Evolutionary conservation across 257 asterid genomes (phyloP), one percentile per base, ranked within the genome.

Genomic region (Henckelia pumila): DNA sequence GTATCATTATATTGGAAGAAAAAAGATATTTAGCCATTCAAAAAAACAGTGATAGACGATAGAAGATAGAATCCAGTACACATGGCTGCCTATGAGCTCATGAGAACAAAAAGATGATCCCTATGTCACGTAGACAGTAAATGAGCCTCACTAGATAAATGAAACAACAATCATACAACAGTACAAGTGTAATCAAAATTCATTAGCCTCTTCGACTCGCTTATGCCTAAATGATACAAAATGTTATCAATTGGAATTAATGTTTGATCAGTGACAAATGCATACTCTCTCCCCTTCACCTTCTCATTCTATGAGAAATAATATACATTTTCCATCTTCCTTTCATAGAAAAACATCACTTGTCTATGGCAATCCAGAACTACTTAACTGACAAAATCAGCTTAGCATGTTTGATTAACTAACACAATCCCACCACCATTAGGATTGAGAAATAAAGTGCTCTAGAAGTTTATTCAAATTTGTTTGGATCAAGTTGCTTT

Each of bases 121-220:
- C 47, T 28, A 23, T 59, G 23, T 35, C 37, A 44, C 40, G 37
- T 70, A 59, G 24, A 29, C 24, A 1, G 13, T 29, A 17, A 30
- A 35, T 32, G 61, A 25, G 22, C 10, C 14, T 9, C 26, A 20
- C 61, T n/a, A 58, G 47, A 49, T 37, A 29, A 33, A 37, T 20
- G 25, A 22, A 9, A 71, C 25, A 59, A 61, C 23, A 64, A 59
- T 62, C 8, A 69, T 56, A 69, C 65, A 65, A 63, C 23, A 64
- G 66, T 33, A 44, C n/a, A 40, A 40, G 50, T 4, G 37, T 32
- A 49, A 59, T 68, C 58, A 57, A 25, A 32, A 47, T 40, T 10
- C 66, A 22, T 53, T 40, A 14, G 50, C 50, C 50, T 40, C 6
- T 40, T 40, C n/a, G n/a, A 40, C 50, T 40, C n/a, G 50, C 17